Conservation (phyloP, 2,329 filamentous ascomycete species). For the Colletotrichum paranaense region DNA sequence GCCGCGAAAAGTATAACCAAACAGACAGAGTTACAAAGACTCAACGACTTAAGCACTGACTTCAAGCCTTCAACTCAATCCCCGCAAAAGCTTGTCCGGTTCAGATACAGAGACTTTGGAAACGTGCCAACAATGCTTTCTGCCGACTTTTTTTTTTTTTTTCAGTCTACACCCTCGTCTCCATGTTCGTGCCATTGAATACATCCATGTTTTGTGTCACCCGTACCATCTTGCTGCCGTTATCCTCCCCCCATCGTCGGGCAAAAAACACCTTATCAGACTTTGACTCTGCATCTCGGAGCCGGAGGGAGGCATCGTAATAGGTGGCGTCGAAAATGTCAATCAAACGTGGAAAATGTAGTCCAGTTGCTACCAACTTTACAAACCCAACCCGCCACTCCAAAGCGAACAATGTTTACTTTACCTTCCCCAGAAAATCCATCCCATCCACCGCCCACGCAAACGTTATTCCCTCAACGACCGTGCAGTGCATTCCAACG, state of each 20-base stretch:
- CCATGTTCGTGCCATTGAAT: no score
- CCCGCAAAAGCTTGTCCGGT: not conserved
- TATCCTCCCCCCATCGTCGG: not conserved
- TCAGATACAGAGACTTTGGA: not conserved
- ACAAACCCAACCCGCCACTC: no score
- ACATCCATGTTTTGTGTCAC: no score
- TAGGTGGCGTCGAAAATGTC: not conserved
- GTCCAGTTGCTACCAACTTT: not conserved
- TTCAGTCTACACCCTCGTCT: not conserved
- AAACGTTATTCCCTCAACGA: not conserved
- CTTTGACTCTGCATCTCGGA: conserved; percentile 4
- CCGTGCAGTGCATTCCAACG: not conserved
- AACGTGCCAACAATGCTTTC: not conserved
- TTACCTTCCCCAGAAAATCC: not conserved
- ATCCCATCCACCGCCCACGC: not conserved
- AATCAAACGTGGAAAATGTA: not conserved
- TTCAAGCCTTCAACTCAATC: not conserved
- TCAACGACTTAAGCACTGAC: not conserved
- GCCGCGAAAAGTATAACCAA: not conserved
- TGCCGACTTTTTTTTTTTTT: not conserved
- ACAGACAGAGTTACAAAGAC: not conserved
- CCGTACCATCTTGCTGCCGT: not conserved
- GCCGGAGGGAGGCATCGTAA: not conserved
- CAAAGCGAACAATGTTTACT: not conserved
- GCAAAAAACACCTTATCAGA: not conserved